phyloP scores from a whole-genome alignment of 345 rosid genomes.

The Lumnitzera littorea region DNA sequence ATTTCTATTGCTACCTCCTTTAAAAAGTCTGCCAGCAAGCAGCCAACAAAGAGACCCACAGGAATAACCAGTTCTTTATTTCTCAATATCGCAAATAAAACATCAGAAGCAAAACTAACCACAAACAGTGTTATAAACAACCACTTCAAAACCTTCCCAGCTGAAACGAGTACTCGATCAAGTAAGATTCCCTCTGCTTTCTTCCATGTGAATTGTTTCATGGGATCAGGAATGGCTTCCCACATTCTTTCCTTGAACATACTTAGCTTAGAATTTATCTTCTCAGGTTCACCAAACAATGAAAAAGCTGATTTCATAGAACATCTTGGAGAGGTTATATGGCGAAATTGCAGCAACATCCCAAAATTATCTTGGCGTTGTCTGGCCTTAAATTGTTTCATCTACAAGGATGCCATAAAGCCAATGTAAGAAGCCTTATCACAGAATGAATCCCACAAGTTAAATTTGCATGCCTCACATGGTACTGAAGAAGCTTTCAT shows the following conservation, averaged over 20 bases:
- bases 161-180: slow-evolving; percentile 17
- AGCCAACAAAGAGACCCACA: slow-evolving; percentile 39
- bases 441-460: no score
- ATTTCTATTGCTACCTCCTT: slow-evolving; percentile 26
- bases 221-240: slow-evolving; percentile 20
- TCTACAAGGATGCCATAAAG: slow-evolving; percentile 9
- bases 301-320: slow-evolving; percentile 16
- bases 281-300: slow-evolving; percentile 26
- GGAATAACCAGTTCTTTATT: slow-evolving; percentile 40
- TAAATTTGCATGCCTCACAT: no score
- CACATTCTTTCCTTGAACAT: slow-evolving; percentile 20
- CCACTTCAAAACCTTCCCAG: slow-evolving; percentile 34
- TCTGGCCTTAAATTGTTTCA: slow-evolving; percentile 17
- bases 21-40: slow-evolving; percentile 28
- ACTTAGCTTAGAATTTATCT: slow-evolving; percentile 14
- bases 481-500: no score
- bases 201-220: slow-evolving; percentile 40
- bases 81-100: slow-evolving; percentile 24
- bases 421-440: not conserved
- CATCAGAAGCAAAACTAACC: slow-evolving; percentile 29
- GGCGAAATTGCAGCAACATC: not conserved
- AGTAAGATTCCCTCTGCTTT: slow-evolving; percentile 23
- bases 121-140: slow-evolving; percentile 14
- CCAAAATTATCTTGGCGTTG: slow-evolving; percentile 9
- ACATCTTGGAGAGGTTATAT: slow-evolving; percentile 5